A percentile compares a stretch with the other conserved stretches of the same genome.
Evolutionary conservation across 306 rosid species (phyloP).

Genomic region (Rosa lucieae): DNA sequence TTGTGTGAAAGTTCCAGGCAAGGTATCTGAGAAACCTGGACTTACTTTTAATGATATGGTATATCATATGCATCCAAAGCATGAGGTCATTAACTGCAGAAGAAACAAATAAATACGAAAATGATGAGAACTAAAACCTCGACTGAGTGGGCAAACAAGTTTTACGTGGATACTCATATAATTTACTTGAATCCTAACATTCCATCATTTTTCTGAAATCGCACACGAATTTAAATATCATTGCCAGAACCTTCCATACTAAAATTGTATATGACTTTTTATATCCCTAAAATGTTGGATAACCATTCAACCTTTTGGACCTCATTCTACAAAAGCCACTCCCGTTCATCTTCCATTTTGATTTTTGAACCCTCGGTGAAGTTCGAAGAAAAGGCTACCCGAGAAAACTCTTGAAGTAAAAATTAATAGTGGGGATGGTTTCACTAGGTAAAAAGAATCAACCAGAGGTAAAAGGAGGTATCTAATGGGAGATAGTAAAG

Average conservation of each 20-base stretch:
- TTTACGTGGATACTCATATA: not conserved
- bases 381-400: slow-evolving; percentile 74
- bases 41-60: slow-evolving; percentile 67
- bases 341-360: slow-evolving; percentile 63
- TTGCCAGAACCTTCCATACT: not conserved
- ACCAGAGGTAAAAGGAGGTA: not conserved
- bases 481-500: not conserved
- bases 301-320: slow-evolving; percentile 63
- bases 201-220: not conserved
- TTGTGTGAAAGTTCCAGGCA: too few species aligned
- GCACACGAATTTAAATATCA: not conserved
- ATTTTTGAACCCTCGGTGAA: slow-evolving; percentile 53
- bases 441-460: not conserved
- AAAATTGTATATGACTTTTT: not conserved
- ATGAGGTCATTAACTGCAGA: slow-evolving; percentile 76
- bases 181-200: not conserved
- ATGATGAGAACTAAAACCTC: not conserved
- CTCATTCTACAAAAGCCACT: slow-evolving; percentile 92
- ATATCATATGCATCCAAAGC: slow-evolving; percentile 78
- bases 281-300: slow-evolving; percentile 1
- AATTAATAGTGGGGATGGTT: not conserved
- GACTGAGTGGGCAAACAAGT: not conserved
- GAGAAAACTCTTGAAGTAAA: slow-evolving; percentile 58
- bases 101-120: not conserved
- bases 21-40: not conserved